Base-by-base conservation (phyloP, 148 eudicot genomes). In the Gaultheria prostrata region DNA sequence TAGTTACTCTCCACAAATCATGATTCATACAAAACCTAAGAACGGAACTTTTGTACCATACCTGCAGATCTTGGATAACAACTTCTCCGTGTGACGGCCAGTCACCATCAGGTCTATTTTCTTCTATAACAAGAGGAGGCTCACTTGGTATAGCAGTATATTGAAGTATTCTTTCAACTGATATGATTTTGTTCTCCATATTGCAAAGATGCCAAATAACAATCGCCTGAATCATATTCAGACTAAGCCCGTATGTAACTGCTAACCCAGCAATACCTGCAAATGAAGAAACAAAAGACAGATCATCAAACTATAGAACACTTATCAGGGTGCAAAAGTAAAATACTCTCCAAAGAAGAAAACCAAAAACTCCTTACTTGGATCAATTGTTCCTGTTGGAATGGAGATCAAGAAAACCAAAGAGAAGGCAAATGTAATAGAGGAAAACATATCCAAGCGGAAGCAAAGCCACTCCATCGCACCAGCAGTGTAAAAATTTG, bases 121-220 rank as follows among this genome's bases (percentile, higher is more conserved):
- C 90, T 76, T 91, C 91, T 32, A 88, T 72, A 26, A 92, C 84
- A 53, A 88, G 91, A 15, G 93, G 92, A 48, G 95, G 88, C 57
- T 92, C 95, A 39, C 90, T 92, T 8, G 87, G 59, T 26, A 92
- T 87, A 57, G 80, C 39, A 17, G 89, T 56, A 81, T 92, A 92
- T 77, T 92, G 95, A 76, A 92, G 86, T 80, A 92, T 91, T 56
- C 95, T 88, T 85, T 92, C 93, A 63, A 92, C 92, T 24, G 95
- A 92, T 63, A 92, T 92, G 35, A 92, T 91, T 80, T 84, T 86
- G 76, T 91, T 92, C 82, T 92, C 95, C 87, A 91, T 80, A 28
- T 53, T 79, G 85, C 91, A 89, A 45, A 91, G 56, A 81, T 35
- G 82, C 91, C 86, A 85, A 71, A 92, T 91, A 28, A 88, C 46